Base-by-base conservation (phyloP, 345 rosid genomes). In the Murraya paniculata region DNA sequence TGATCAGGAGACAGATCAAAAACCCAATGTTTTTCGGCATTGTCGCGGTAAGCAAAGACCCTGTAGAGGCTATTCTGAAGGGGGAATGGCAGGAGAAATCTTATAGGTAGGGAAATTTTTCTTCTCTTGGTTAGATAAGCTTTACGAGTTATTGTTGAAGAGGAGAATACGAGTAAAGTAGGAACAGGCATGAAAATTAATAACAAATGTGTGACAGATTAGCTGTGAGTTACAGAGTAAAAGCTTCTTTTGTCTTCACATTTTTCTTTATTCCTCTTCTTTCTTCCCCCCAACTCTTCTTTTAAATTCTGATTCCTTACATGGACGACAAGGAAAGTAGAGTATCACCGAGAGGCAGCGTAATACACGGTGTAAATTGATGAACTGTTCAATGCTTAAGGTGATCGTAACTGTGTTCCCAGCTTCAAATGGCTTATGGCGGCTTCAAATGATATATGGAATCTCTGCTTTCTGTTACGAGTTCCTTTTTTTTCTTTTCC, bases 281-380 rank as follows among this genome's bases (percentile, higher is more conserved):
- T 70, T 72, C 28, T 70, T 28, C 59, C 72, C 31, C 22, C 38
- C 55, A 67, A 38, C 69, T 71, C 72, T 67, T 64, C 61, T 21
- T 35, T 16, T 10, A 78, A 78, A 79, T 75, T 83, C 88, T 61
- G 88, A 89, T 91, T 86, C 94, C 72, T 88, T 85, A 70, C 90
- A 86, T 85, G 75, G 82, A 30, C 31, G 48, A 19, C 81, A 89
- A 91, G 91, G 67, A 77, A 90, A 82, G 88, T 68, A 71, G 78
- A 79, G 86, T 78, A 76, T 77, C 72, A 53, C 25, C 64, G 55
- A 25, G 76, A 74, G 16, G 55, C 38, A 31, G 21, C 8, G 39
- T 64, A 39, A 60, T 21, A 4, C 35, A 21, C 48, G 9, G 27
- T 19, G 9, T 16, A 19, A 53, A 53, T 25, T 77, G 66, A 77